Base-by-base conservation (phyloP, 1,284 basidiomycete genomes). In the Ceratobasidium sp. region DNA sequence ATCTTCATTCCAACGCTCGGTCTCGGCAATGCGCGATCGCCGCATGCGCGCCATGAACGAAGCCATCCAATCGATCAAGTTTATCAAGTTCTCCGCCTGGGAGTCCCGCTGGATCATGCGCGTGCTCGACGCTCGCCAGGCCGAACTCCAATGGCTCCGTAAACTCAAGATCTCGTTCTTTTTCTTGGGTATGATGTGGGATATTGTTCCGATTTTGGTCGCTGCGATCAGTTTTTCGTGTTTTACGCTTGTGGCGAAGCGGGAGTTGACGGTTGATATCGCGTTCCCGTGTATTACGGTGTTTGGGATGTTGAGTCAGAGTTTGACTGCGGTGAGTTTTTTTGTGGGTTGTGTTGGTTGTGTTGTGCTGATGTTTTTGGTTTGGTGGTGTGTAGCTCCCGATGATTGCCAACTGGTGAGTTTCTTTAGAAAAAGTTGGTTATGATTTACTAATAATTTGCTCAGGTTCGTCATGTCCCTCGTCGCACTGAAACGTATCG, bases 41-140 rank as follows among this genome's bases (percentile, higher is more conserved):
- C 75, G 79, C 18, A 80, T 80, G 60, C 61, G 75, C 3, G 69
- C 60, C 7, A 73, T 80, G 61, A 80, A 80, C 55, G 75, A 80
- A 66, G 77, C 70, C 0, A 78, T 80, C 18, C 77, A 78, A 6
- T 53, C 61, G 3, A 78, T 80, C 60, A 80, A 78, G 53, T 80
- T 78, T 40, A 73, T 80, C 68, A 80, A 80, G 55, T 78, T 78
- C 42, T 80, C 73, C 5, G 76, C 77, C 3, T 80, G 76, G 76
- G 79, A 80, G 53, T 64, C 79, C 3, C 39, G 55, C 12, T 80
- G 79, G 79, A 64, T 64, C 6, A 4, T 46, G 12, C 76, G 79
- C 7, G 63, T 80, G 1, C 33, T 78, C 7, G 69, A 28, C 9
- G n/a, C 51, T 28, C 77, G 79, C 1, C 28, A 67, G 42, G 49